These are phyloP conservation scores for Lyophyllum shimeji DNA, from an alignment of 768 basidiomycete species.

Conservation along the genomic window DNA sequence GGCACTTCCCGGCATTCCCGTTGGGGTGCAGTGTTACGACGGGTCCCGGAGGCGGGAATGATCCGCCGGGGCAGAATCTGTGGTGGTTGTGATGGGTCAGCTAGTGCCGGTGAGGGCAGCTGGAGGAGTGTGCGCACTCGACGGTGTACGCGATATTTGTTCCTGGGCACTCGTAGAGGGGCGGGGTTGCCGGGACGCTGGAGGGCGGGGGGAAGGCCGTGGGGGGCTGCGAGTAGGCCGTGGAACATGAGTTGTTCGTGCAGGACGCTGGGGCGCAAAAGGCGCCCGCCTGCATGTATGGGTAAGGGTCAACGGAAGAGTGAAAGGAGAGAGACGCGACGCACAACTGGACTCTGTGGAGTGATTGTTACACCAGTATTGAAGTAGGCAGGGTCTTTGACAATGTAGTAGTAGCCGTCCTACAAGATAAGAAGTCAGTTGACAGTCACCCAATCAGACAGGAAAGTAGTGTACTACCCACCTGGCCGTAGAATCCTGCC, in stretches of 20 bases:
- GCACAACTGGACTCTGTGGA: conserved; percentile 18
- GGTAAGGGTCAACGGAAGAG: not conserved
- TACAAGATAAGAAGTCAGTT: not conserved
- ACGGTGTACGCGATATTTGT: not conserved
- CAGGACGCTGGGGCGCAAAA: not conserved
- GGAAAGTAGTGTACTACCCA: not conserved
- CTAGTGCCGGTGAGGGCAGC: not conserved
- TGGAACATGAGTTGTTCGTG: not conserved
- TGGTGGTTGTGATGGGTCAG: not conserved
- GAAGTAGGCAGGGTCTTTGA: conserved; percentile 22
- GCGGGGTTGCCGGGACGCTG: not conserved
- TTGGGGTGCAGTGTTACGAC: not conserved
- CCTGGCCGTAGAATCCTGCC: not conserved
- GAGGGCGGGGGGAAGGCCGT: not conserved
- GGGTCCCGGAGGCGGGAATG: not conserved
- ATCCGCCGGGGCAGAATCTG: not conserved
- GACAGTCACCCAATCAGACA: not conserved
- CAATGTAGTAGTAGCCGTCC: conserved; percentile 4
- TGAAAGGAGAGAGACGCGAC: not conserved
- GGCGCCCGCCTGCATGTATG: not conserved
- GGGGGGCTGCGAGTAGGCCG: not conserved
- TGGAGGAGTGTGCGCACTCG: not conserved
- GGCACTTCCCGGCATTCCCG: not conserved
- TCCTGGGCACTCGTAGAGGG: not conserved
- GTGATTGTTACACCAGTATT: conserved; percentile 26